phyloP scores from a whole-genome alignment of 2,329 filamentous ascomycete genomes.

The Sarocladiaceae sp. region DNA sequence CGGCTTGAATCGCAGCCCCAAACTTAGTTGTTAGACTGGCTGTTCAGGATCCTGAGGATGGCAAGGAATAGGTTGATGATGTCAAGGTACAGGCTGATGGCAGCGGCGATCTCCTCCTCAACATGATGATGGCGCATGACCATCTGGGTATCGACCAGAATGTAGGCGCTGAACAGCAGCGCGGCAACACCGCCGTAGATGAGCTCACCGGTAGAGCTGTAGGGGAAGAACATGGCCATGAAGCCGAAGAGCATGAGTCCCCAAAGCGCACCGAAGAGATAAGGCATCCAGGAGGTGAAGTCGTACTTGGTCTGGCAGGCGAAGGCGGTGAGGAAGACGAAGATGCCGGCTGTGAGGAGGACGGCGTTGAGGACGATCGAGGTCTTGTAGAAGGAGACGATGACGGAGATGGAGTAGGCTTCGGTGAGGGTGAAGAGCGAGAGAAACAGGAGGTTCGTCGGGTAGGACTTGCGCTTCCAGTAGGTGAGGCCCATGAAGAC shows the following conservation, averaged over 20 bases:
- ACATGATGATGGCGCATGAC: constrained; percentile 95
- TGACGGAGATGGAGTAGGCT: constrained; percentile 88
- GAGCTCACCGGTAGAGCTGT: constrained; percentile 76
- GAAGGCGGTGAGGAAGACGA: constrained; percentile 76
- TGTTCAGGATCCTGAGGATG: constrained; percentile 94
- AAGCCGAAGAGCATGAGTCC: constrained; percentile 88
- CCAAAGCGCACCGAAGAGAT: constrained; percentile 89
- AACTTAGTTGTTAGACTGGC: constrained; percentile 82
- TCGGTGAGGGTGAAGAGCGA: constrained; percentile 85
- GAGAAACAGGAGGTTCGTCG: constrained; percentile 91
- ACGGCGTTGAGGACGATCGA: constrained; percentile 86
- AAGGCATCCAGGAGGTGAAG: constrained; percentile 96
- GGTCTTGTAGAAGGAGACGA: constrained; percentile 85
- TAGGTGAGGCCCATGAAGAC: constrained; percentile 83
- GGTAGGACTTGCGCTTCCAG: constrained; percentile 95
- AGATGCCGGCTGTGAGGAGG: constrained; percentile 79
- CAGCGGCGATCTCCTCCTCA: constrained; percentile 94
- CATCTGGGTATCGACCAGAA: constrained; percentile 93
- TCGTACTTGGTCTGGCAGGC: constrained; percentile 98
- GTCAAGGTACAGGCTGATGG: constrained; percentile 92
- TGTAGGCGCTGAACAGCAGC: constrained; percentile 89
- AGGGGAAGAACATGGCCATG: constrained; percentile 85
- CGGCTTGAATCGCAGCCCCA: not conserved
- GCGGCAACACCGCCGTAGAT: constrained; percentile 79
- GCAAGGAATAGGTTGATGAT: constrained; percentile 96